Conservation (phyloP, 495 filamentous ascomycete genomes). For the Acidomyces sp. region DNA sequence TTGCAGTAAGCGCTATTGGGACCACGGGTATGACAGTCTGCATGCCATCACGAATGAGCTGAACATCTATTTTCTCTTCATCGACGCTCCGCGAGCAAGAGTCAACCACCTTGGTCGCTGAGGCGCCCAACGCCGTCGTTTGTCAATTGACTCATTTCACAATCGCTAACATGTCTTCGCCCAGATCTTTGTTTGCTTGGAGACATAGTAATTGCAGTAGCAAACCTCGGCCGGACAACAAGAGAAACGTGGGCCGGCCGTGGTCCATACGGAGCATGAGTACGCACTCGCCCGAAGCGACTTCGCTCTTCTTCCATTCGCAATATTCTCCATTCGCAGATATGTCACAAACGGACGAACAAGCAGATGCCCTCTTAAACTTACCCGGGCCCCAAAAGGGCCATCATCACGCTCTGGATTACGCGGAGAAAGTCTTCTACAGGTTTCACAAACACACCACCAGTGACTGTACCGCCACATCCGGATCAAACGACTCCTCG, state of each 20-base stretch:
- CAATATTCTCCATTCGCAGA: neutral
- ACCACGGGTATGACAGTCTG: too few relatives aligned
- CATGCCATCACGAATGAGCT: too few relatives aligned
- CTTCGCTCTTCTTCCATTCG: conserved; percentile 4
- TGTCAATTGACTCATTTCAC: neutral
- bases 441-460: conserved; percentile 15
- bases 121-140: neutral
- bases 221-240: neutral
- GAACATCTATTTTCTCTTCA: neutral
- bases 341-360: conserved; percentile 9
- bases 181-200: conserved; percentile 13
- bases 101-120: neutral
- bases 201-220: conserved; percentile 6
- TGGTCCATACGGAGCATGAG: conserved; percentile 16
- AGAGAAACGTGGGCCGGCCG: conserved; percentile 6
- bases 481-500: conserved; percentile 83
- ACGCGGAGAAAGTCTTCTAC: conserved; percentile 10
- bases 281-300: conserved; percentile 3
- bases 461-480: conserved; percentile 23
- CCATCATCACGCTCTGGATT: neutral
- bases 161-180: conserved; percentile 12
- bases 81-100: neutral
- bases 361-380: neutral
- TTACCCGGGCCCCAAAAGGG: neutral
- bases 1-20: conserved; percentile 16